Conservation (phyloP, 176 grass and related monocot genomes). For the Stipa capillata region DNA sequence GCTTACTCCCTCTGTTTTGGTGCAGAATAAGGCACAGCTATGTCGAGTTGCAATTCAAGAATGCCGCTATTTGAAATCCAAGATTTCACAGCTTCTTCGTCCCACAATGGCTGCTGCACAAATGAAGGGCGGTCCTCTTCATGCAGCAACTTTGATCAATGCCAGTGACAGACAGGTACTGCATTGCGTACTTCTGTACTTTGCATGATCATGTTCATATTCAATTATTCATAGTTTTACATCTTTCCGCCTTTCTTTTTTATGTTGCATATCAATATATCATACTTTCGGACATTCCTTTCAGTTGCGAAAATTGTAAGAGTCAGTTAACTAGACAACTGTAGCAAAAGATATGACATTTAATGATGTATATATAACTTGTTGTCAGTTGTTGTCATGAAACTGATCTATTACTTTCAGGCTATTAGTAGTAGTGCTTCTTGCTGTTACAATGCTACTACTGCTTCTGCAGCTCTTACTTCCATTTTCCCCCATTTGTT, state of each 20-base stretch:
- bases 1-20: constrained; percentile 20
- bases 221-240: neutral
- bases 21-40: constrained; percentile 48
- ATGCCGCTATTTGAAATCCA: constrained; percentile 61
- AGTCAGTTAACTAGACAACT: neutral
- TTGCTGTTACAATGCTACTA: neutral
- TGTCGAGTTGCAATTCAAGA: constrained; percentile 39
- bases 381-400: neutral
- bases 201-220: neutral
- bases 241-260: neutral
- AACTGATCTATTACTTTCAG: constrained; percentile 18
- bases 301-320: neutral
- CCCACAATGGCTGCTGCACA: constrained; percentile 10
- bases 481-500: neutral
- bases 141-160: neutral
- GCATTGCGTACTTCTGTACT: neutral
- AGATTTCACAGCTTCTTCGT: constrained; percentile 40
- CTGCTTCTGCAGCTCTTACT: neutral
- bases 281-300: neutral
- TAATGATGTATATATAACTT: neutral
- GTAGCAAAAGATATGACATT: neutral
- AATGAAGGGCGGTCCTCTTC: constrained; percentile 22
- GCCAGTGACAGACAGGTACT: constrained; percentile 38
- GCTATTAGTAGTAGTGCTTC: neutral
- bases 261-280: neutral